Evolutionary conservation across 192 early-diverging fungal genomes (phyloP), one percentile per base, ranked within the genome.

Genomic region (Backusella luteola): DNA sequence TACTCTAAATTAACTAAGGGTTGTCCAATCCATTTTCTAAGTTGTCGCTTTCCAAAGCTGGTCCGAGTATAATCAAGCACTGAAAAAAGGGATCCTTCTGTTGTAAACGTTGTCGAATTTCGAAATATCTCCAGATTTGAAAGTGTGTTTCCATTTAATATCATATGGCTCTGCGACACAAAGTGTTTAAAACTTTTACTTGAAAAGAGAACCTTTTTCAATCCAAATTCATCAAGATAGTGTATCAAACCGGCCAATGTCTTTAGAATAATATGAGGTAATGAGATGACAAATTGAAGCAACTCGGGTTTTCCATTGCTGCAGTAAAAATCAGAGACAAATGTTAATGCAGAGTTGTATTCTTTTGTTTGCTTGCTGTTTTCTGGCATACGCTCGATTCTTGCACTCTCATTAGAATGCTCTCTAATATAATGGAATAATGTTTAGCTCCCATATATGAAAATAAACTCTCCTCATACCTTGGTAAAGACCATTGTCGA

Each of bases 1-100:
- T 79, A 83, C 80, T 79, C 66, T 5, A 76, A 74, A 74, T 92
- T 78, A 4, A 92, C 81, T 32, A 95, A 79, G 1, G 94, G 94
- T 59, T 82, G 83, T 7, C 84, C 87, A 6, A 93, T 77, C 94
- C 94, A 95, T 53, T 88, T 89, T 72, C 86, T 85, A 36, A 95
- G 76, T 59, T 92, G 71, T 11, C 94, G 73, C 34, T 83, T 46
- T 14, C 93, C 94, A 78, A 94, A 92, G 52, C 80, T 81, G 0
- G 93, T 92, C 2, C 63, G 72, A 6, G 94, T 95, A 74, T 93
- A 86, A 75, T 95, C 85, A 29, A 95, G 72, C 8, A 91, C 80
- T 74, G 81, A 84, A 29, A 93, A 81, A 15, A 95, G 77, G 0
- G 84, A 84, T 2, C 89, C 90, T 9, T 79, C 67, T n/a, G 76